A percentile compares a stretch with the other conserved stretches of the same genome.
phyloP scores from a whole-genome alignment of 2,329 filamentous ascomycete species.

The Neopestalotiopsis sp. region DNA sequence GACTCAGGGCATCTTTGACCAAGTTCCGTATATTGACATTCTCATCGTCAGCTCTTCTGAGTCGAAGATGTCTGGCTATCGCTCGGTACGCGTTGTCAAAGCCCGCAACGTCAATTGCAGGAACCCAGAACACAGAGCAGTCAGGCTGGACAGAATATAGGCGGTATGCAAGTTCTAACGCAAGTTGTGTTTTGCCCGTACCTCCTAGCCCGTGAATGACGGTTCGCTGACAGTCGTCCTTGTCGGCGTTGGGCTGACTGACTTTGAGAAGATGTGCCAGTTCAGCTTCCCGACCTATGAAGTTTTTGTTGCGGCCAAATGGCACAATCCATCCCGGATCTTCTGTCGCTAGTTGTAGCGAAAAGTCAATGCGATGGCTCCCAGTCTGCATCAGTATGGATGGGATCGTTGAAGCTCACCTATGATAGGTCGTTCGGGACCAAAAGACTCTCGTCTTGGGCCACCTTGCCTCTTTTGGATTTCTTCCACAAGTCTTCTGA shows the following conservation, averaged over 20 bases:
- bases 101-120: slow-evolving; percentile 7
- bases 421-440: not conserved
- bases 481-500: slow-evolving; percentile 22
- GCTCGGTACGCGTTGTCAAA: slow-evolving; percentile 42
- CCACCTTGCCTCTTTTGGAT: slow-evolving; percentile 16
- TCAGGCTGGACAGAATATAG: not conserved
- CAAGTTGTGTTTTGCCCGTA: slow-evolving; percentile 45
- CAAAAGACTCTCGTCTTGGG: not conserved
- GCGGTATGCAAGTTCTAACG: slow-evolving; percentile 33
- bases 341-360: not conserved
- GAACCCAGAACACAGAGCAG: not conserved
- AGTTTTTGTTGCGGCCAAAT: slow-evolving; percentile 6
- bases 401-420: not conserved
- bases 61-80: slow-evolving; percentile 35
- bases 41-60: slow-evolving; percentile 35
- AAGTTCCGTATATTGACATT: slow-evolving; percentile 41
- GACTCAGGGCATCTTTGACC: slow-evolving; percentile 39
- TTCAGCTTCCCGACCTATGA: slow-evolving; percentile 1
- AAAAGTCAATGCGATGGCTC: not conserved
- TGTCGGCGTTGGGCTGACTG: not conserved
- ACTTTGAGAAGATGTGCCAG: not conserved
- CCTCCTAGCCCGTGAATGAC: slow-evolving; percentile 40
- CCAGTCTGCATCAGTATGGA: not conserved
- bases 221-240: slow-evolving; percentile 31
- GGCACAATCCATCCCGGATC: not conserved